These are phyloP conservation scores for Annulohypoxylon truncatum DNA, from an alignment of 2,329 filamentous ascomycete species.

Conservation along the genomic window DNA sequence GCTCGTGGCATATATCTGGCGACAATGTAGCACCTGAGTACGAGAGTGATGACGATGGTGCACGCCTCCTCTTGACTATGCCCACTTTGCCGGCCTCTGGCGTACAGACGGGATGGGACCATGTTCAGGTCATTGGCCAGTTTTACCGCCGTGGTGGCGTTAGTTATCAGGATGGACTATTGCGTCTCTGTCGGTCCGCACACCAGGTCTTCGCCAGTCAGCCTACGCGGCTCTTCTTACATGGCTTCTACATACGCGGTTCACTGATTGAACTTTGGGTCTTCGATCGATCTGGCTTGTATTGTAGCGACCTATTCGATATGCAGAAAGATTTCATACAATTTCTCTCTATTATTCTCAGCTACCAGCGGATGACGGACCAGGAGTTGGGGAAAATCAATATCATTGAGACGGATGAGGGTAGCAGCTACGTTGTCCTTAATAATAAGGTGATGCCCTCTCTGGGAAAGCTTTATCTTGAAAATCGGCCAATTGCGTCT, in stretches of 20 bases:
- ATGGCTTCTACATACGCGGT: constrained; percentile 52
- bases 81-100: constrained; percentile 15
- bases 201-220: constrained; percentile 48
- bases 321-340: constrained; percentile 45
- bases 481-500: constrained; percentile 47
- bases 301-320: constrained; percentile 49
- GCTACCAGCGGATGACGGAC: constrained; percentile 50
- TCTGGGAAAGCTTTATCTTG: constrained; percentile 47
- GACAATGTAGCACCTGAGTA: constrained; percentile 3
- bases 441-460: constrained; percentile 28
- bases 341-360: constrained; percentile 47
- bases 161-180: constrained; percentile 39
- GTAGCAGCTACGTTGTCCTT: constrained; percentile 36
- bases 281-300: constrained; percentile 54
- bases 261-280: constrained; percentile 51
- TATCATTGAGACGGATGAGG: constrained; percentile 45
- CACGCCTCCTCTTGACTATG: constrained; percentile 34
- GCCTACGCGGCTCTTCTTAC: constrained; percentile 52
- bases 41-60: constrained; percentile 16
- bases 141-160: constrained; percentile 24
- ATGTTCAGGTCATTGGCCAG: constrained; percentile 41
- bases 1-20: constrained; percentile 36
- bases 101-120: constrained; percentile 29
- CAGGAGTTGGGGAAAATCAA: constrained; percentile 44
- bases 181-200: constrained; percentile 39